phyloP scores from a whole-genome alignment of 495 filamentous ascomycete genomes.

The Chaetomidium leptoderma region DNA sequence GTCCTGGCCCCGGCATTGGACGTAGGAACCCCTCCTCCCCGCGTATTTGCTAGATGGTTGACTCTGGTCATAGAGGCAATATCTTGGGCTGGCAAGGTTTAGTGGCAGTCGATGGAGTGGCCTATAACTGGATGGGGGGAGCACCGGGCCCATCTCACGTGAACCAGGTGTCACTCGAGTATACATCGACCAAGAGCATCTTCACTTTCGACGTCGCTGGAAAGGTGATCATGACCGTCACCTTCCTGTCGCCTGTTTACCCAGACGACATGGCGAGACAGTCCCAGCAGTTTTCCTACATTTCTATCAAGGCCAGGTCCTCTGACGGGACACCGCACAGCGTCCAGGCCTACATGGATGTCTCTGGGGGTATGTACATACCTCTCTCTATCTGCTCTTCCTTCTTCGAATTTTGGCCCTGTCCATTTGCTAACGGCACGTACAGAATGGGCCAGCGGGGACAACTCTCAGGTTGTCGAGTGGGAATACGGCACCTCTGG shows the following conservation, averaged over 20 bases:
- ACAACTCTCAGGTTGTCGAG: slow-evolving; percentile 32
- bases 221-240: slow-evolving; percentile 65
- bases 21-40: slow-evolving; percentile 18
- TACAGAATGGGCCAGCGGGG: slow-evolving; percentile 46
- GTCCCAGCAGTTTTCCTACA: slow-evolving; percentile 82
- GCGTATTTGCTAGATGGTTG: slow-evolving; percentile 31
- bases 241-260: slow-evolving; percentile 85
- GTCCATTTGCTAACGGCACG: slow-evolving; percentile 23
- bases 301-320: slow-evolving; percentile 60
- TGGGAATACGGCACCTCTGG: slow-evolving; percentile 39
- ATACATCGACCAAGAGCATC: slow-evolving; percentile 83
- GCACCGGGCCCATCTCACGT: slow-evolving; percentile 50
- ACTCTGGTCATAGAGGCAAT: slow-evolving; percentile 58
- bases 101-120: slow-evolving; percentile 46
- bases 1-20: slow-evolving; percentile 30
- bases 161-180: slow-evolving; percentile 56
- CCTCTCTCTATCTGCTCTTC: no score
- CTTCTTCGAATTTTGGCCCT: slow-evolving; percentile 36
- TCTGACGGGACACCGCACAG: slow-evolving; percentile 55
- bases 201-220: slow-evolving; percentile 71
- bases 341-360: slow-evolving; percentile 78
- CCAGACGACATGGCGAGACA: slow-evolving; percentile 80
- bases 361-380: slow-evolving; percentile 68
- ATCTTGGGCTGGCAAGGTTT: slow-evolving; percentile 74
- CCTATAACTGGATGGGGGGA: slow-evolving; percentile 61